These are phyloP conservation scores for Candida vaughaniae DNA, from an alignment of 805 yeast species.

Conservation along the genomic window DNA sequence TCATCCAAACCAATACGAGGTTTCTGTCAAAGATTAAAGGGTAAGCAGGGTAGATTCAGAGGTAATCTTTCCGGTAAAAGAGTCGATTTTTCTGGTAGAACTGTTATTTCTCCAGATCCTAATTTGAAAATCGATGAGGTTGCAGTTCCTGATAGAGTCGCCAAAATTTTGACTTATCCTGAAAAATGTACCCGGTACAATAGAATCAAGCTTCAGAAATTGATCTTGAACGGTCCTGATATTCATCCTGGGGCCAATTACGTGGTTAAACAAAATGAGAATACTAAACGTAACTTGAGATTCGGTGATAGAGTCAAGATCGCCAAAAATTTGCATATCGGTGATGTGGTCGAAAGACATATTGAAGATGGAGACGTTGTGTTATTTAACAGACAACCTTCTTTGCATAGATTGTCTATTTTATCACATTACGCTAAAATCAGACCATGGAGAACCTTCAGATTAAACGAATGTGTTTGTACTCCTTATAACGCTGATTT, in stretches of 20 bases:
- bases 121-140: conserved; percentile 93
- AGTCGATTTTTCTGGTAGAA: conserved; percentile 97
- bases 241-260: conserved; percentile 97
- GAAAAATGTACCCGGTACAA: conserved; percentile 92
- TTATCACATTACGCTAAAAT: conserved; percentile 93
- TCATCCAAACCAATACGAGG: conserved; percentile 83
- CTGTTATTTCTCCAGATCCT: conserved; percentile 98
- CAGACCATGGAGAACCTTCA: conserved; percentile 96
- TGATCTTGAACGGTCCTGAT: conserved; percentile 82
- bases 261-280: conserved; percentile 76
- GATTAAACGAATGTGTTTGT: conserved; percentile 97
- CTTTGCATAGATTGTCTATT: conserved; percentile 91
- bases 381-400: conserved; percentile 95
- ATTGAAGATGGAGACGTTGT: conserved; percentile 97
- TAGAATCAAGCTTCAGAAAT: conserved; percentile 66
- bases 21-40: conserved; percentile 94
- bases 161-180: conserved; percentile 93
- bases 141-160: conserved; percentile 96
- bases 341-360: conserved; percentile 95
- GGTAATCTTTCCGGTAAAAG: conserved; percentile 98
- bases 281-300: conserved; percentile 80
- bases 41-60: conserved; percentile 98
- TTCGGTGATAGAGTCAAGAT: conserved; percentile 81
- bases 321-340: conserved; percentile 74
- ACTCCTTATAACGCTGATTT: conserved; percentile 99